These are phyloP conservation scores for Hirsutella minnesotensis DNA, from an alignment of 2,329 filamentous ascomycete genomes.

Conservation along the genomic window DNA sequence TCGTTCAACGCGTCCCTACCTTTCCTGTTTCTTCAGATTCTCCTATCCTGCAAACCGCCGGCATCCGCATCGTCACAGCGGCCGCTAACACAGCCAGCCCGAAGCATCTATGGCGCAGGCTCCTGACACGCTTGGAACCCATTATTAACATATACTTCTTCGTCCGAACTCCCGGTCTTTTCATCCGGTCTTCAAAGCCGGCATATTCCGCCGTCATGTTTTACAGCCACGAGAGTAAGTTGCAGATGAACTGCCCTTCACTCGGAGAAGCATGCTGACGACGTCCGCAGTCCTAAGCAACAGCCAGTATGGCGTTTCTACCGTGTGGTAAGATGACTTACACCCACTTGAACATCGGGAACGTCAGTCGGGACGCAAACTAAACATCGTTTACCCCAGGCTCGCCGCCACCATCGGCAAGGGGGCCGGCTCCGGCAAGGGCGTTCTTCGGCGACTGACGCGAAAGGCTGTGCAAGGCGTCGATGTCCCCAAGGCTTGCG, in stretches of 20 bases:
- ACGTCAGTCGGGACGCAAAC: neutral
- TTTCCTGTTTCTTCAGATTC: neutral
- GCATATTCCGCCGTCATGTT: conserved; percentile 51
- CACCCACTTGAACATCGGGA: too few relatives aligned
- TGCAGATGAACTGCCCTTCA: neutral
- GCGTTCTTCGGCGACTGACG: conserved; percentile 59
- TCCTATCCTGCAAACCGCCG: too few relatives aligned
- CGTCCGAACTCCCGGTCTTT: neutral
- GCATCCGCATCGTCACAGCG: too few relatives aligned
- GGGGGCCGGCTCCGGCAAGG: conserved; percentile 61
- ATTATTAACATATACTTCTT: too few relatives aligned
- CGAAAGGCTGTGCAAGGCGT: conserved; percentile 83
- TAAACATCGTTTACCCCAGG: conserved; percentile 38
- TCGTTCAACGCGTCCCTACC: too few relatives aligned
- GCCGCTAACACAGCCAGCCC: too few relatives aligned
- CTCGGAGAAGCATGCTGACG: conserved; percentile 11
- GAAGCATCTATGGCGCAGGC: too few relatives aligned
- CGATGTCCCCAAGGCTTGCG: conserved; percentile 74
- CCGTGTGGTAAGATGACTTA: conserved; percentile 63
- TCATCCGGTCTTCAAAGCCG: neutral
- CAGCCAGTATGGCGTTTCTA: conserved; percentile 83
- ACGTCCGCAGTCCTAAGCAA: conserved; percentile 58
- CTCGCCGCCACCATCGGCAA: conserved; percentile 82
- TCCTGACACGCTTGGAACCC: too few relatives aligned
- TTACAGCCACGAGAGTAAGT: conserved; percentile 85